Conservation (phyloP, 768 basidiomycete genomes). For the Bullera alba region DNA sequence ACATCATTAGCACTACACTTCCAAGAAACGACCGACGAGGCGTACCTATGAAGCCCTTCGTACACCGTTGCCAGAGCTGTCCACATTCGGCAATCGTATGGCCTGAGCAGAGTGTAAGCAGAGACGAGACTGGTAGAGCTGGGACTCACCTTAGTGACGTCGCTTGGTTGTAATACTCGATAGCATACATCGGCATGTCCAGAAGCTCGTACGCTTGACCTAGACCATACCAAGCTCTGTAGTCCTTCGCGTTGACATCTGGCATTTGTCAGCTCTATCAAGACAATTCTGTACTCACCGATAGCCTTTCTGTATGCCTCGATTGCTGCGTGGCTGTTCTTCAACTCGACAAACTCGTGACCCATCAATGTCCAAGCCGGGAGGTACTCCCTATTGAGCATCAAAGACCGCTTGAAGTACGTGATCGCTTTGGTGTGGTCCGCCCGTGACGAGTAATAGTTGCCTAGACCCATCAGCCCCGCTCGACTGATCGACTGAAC, state of each 20-base stretch:
- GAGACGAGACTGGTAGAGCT: not conserved
- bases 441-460: slow-evolving; percentile 85
- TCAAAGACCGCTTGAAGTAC: slow-evolving; percentile 90
- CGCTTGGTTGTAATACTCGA: slow-evolving; percentile 94
- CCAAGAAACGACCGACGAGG: not conserved
- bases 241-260: slow-evolving; percentile 97
- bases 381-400: slow-evolving; percentile 86
- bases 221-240: slow-evolving; percentile 95
- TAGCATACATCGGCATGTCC: slow-evolving; percentile 92
- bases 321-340: slow-evolving; percentile 97
- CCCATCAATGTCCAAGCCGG: slow-evolving; percentile 99
- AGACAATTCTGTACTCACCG: slow-evolving; percentile 53
- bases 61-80: slow-evolving; percentile 89
- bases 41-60: slow-evolving; percentile 78
- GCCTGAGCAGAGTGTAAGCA: slow-evolving; percentile 51
- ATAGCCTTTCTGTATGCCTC: slow-evolving; percentile 94
- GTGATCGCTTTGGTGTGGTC: slow-evolving; percentile 95
- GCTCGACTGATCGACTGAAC: not conserved
- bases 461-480: slow-evolving; percentile 55
- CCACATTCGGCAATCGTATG: slow-evolving; percentile 95
- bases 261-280: not conserved
- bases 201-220: slow-evolving; percentile 96
- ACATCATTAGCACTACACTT: not conserved
- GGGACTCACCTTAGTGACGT: slow-evolving; percentile 70
- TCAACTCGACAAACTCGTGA: slow-evolving; percentile 97